Conservation (phyloP, 768 basidiomycete species). For the Suillus bovinus region DNA sequence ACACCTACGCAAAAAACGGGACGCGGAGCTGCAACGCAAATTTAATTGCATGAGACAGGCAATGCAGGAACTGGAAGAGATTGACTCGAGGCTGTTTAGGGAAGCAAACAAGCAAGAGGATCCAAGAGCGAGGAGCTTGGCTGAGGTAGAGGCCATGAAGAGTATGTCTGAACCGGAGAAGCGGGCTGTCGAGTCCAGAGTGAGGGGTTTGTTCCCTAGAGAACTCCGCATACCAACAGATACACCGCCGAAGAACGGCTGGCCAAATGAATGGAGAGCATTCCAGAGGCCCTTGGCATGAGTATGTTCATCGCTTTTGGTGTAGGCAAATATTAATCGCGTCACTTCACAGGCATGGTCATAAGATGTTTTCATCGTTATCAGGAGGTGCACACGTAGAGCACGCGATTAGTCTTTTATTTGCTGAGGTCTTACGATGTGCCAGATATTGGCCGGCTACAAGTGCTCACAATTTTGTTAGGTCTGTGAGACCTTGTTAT, state of each 20-base stretch:
- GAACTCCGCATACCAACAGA: conserved; percentile 86
- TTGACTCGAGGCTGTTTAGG: conserved; percentile 53
- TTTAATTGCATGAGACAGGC: conserved; percentile 81
- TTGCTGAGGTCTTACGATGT: not conserved
- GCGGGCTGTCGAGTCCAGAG: conserved; percentile 71
- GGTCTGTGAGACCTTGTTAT: not conserved
- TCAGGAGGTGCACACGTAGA: not conserved
- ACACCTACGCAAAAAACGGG: conserved; percentile 67
- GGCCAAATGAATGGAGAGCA: conserved; percentile 86
- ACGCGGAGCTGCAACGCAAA: conserved; percentile 71
- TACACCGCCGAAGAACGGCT: conserved; percentile 77
- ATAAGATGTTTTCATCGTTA: not conserved
- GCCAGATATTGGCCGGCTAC: not conserved
- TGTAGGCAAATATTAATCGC: not conserved
- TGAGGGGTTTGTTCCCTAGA: conserved; percentile 83
- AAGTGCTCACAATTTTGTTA: no score
- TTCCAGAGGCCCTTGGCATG: conserved; percentile 48
- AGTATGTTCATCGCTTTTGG: not conserved
- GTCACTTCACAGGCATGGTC: not conserved
- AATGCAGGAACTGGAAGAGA: conserved; percentile 73
- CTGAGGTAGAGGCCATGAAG: conserved; percentile 61
- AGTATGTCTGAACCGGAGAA: conserved; percentile 64
- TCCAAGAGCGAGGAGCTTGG: conserved; percentile 58
- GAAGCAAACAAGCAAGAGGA: conserved; percentile 78
- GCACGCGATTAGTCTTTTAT: not conserved